A percentile compares a stretch with the other conserved stretches of the same genome.
These are phyloP conservation scores for Beauveria asiatica DNA, from an alignment of 2,329 filamentous ascomycete genomes.

Conservation along the genomic window DNA sequence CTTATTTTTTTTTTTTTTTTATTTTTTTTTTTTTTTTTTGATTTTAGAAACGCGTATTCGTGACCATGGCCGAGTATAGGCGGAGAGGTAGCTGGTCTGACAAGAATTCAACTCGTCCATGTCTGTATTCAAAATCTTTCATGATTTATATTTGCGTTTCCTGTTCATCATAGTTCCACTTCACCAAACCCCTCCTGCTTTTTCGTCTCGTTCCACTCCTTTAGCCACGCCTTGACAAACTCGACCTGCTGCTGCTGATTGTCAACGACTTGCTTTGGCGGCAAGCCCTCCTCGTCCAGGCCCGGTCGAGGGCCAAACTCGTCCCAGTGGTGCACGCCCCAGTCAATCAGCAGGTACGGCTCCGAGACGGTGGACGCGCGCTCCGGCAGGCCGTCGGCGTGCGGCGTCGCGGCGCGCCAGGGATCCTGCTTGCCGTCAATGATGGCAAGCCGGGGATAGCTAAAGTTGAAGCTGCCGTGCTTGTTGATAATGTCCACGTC, in stretches of 20 bases:
- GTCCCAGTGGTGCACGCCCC: slow-evolving; percentile 78
- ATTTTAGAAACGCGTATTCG: too few species aligned
- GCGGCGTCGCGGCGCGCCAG: slow-evolving; percentile 66
- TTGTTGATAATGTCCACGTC: slow-evolving; percentile 63
- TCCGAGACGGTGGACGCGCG: slow-evolving; percentile 53
- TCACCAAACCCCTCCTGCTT: not conserved
- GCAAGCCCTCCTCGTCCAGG: slow-evolving; percentile 51
- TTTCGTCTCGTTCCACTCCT: slow-evolving; percentile 40
- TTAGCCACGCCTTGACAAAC: slow-evolving; percentile 61
- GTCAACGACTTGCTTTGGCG: slow-evolving; percentile 48
- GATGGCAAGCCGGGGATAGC: slow-evolving; percentile 65
- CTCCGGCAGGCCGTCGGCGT: slow-evolving; percentile 51
- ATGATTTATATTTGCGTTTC: not conserved
- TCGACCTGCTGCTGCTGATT: slow-evolving; percentile 49
- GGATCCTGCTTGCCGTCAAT: slow-evolving; percentile 73
- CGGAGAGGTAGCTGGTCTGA: too few species aligned
- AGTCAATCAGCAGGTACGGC: slow-evolving; percentile 64
- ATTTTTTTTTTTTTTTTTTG: too few species aligned
- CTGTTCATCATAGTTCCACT: not conserved
- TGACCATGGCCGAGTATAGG: too few species aligned
- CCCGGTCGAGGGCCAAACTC: slow-evolving; percentile 54
- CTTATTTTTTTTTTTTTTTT: too few species aligned
- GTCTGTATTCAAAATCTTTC: not conserved
- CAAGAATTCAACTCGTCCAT: too few species aligned
- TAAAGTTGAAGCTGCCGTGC: slow-evolving; percentile 64